phyloP scores from a whole-genome alignment of 371 early-diverging fungal genomes.

The Batrachochytrium dendrobatidis region DNA sequence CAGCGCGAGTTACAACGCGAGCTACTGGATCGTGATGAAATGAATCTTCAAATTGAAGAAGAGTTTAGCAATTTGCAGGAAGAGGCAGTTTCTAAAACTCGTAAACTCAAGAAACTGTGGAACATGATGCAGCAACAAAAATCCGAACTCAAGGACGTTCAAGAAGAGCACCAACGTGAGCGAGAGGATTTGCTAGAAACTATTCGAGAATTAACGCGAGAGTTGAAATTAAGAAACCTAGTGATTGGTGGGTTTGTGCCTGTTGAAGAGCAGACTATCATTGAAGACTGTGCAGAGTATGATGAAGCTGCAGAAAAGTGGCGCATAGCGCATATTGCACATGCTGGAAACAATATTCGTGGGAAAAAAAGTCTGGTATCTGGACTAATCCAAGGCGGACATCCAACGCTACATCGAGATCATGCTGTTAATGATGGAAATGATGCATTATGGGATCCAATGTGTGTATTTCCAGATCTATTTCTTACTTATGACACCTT shows the following conservation, averaged over 20 bases:
- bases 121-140: constrained; percentile 36
- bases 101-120: constrained; percentile 49
- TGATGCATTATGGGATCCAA: constrained; percentile 37
- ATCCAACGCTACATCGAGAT: constrained; percentile 19
- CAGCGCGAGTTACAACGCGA: constrained; percentile 41
- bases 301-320: constrained; percentile 52
- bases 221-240: constrained; percentile 35
- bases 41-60: constrained; percentile 49
- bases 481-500: constrained; percentile 44
- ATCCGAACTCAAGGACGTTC: constrained; percentile 46
- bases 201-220: constrained; percentile 44
- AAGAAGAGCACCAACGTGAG: constrained; percentile 48
- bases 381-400: constrained; percentile 17
- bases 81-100: constrained; percentile 43
- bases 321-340: constrained; percentile 41
- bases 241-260: constrained; percentile 44
- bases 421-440: constrained; percentile 7
- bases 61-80: constrained; percentile 46
- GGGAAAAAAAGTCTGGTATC: constrained; percentile 37
- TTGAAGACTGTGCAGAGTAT: constrained; percentile 43
- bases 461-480: constrained; percentile 43
- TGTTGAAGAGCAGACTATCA: constrained; percentile 29
- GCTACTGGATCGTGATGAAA: constrained; percentile 38
- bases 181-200: constrained; percentile 48
- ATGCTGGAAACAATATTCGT: constrained; percentile 50